Evolutionary conservation across 2,329 filamentous ascomycete species (phyloP), one percentile per base, ranked within the genome.

Genomic region (Zelopaecilomyces penicillatus): DNA sequence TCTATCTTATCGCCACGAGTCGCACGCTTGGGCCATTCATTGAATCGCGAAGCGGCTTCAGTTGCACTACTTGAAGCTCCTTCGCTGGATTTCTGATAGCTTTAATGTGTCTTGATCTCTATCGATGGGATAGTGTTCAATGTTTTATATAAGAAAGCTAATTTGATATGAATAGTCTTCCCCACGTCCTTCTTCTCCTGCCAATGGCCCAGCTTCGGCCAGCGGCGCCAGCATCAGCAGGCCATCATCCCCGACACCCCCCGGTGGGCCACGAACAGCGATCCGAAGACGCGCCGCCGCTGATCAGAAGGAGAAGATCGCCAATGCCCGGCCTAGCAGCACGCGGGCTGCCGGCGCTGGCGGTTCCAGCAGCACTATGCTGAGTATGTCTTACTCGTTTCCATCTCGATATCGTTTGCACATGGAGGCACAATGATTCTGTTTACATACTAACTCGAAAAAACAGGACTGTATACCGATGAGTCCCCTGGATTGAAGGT

Each of bases 401-500:
- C 19, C 19, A 19, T 19, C 19, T 19, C 19, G 19, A 19, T 19
- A 19, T 19, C 19, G 19, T 19, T 19, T 19, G 19, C 19, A 19
- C 3, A 19, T 19, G 19, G 19, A 19, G 19, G 19, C 19, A 19
- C 19, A 19, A 19, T 19, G 19, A 19, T 19, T 19, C 19, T 19
- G 19, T 19, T 19, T 19, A 19, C 3, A 19, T 19, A 19, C 19
- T 19, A 19, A 19, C 19, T 19, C 19, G 19, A 19, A 19, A 19
- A 30, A 49, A 37, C 49, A 89, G 85, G 81, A 69, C 83, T 98
- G 37, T 98, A 98, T 81, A 98, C 93, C 47, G 93, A 98, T 65
- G 93, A 98, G 75, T 95, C 87, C 54, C 93, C 93, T 47, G 93
- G 93, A 51, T 75, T 98, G 60, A 95, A 96, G 75, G 93, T 98